Base-by-base conservation (phyloP, 2,329 filamentous ascomycete genomes). In the Tolypocladium endophyticum region DNA sequence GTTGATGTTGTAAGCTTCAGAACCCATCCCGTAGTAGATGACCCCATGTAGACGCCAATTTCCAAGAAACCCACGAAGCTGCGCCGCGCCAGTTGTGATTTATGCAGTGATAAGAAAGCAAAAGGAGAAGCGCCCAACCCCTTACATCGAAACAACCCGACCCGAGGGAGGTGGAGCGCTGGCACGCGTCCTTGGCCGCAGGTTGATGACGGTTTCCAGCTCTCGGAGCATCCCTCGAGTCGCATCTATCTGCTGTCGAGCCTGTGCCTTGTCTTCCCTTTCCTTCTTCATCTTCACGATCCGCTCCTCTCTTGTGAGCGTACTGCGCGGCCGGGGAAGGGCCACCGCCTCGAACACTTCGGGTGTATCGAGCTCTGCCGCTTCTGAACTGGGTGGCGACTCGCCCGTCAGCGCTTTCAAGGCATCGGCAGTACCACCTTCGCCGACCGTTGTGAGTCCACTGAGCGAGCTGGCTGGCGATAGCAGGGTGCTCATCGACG, bases 281-380 rank as follows among this genome's bases (percentile, higher is more conserved):
- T 97, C 93, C 70, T 96, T 92, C 67, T 89, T 88, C 79, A 97
- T 92, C 73, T 89, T 93, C 52, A 81, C 80, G 66, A 97, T 88
- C 52, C 94, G 86, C 74, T 99, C 92, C 68, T 96, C 92, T 68
- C 93, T 80, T 1, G 89, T 90, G 64, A 97, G 77, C 58, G 82
- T 79, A 66, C 85, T 88, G 64, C 87, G 82, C 61, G 88, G 86
- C 47, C 87, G 81, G 8, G 85, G 78, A 60, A 90, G 78, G 2
- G 92, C 91, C 43, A 97, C 85, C 0, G 92, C 94, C 74, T 99
- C 94, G 63, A 96, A 97, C 0, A 99, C 84, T 69, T 96, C 89
- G 58, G 88, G 86, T 59, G 85, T 82, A 57, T 90, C 87, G 1
- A 78, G 80, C 60, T 84, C 83, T 56, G 86, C 86, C 1, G 79